phyloP scores from a whole-genome alignment of 2,329 filamentous ascomycete species.

The Seiridium unicorne region DNA sequence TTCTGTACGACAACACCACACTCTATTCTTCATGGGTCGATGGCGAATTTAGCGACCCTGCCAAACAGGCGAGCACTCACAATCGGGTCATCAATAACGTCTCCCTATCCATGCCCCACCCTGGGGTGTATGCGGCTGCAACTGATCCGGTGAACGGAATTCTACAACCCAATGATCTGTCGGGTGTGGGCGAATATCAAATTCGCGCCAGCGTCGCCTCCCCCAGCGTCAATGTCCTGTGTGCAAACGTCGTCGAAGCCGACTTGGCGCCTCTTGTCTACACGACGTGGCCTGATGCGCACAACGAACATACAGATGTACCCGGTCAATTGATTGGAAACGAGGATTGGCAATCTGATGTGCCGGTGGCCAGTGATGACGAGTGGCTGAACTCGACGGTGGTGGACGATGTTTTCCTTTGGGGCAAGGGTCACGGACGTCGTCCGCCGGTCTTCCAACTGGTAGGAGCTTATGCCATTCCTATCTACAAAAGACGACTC shows the following conservation, averaged over 20 bases:
- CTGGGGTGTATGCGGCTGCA: constrained; percentile 64
- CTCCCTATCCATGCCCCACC: constrained; percentile 74
- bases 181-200: constrained; percentile 66
- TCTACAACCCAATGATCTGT: constrained; percentile 64
- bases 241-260: constrained; percentile 58
- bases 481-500: not conserved
- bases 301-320: constrained; percentile 30
- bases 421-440: constrained; percentile 52
- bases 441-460: constrained; percentile 51
- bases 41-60: constrained; percentile 48
- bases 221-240: constrained; percentile 70
- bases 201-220: constrained; percentile 68
- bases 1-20: constrained; percentile 72
- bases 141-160: constrained; percentile 61
- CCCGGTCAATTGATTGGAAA: constrained; percentile 30
- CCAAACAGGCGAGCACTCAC: constrained; percentile 44
- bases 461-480: constrained; percentile 27
- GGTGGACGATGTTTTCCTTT: constrained; percentile 70
- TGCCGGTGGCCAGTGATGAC: constrained; percentile 29
- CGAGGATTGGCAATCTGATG: constrained; percentile 34
- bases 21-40: constrained; percentile 70
- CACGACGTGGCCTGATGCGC: constrained; percentile 51
- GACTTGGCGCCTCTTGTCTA: constrained; percentile 68
- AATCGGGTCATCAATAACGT: constrained; percentile 70
- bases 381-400: constrained; percentile 54